Evolutionary conservation across 176 grass and related monocot genomes (phyloP), one percentile per base, ranked within the genome.

Genomic region (Aegilops bicornis): DNA sequence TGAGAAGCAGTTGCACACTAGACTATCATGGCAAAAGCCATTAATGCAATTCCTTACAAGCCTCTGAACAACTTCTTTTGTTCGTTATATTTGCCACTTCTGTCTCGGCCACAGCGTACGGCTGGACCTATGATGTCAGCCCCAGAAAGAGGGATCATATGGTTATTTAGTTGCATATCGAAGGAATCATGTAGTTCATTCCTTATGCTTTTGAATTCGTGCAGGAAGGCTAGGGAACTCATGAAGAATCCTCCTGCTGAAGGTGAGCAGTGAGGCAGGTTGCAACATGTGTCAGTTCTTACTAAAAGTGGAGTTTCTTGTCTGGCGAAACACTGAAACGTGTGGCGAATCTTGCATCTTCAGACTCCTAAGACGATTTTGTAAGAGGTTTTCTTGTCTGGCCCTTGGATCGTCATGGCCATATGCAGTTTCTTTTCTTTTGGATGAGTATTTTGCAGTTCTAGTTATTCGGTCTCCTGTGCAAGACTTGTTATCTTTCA

Each of bases 161-260:
- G 8, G 64, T 66, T 31, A 29, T 65, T 14, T 1, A 68, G 64
- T 68, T 31, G 39, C 74, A 33, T 33, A 63, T 36, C 42, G 35
- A 30, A 78, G 80, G 72, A 79, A 12, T 14, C 17, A 76, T 86
- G 0, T 66, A 86, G 66, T 17, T 85, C 7, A 33, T 33, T 68
- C 31, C 65, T 68, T 35, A 27, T 30, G 32, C 32, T 29, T 12
- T 30, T 65, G 63, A 65, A 65, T 15, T 30, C 23, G 2, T 84
- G 10, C 25, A 84, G 82, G 54, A 75, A 63, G 54, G 82, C 82
- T 74, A 22, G 25, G 50, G 50, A 39, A 39, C 37, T 39, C 37
- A 39, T 39, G 37, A 39, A 39, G 7, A 39, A 39, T 39, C 37
- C 37, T 59, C n/a, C 48, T 24, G 43, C 23, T 3, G 43, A 33